These are phyloP conservation scores for Metarhizium anisopliae DNA, from an alignment of 2,329 filamentous ascomycete genomes.

Conservation along the genomic window DNA sequence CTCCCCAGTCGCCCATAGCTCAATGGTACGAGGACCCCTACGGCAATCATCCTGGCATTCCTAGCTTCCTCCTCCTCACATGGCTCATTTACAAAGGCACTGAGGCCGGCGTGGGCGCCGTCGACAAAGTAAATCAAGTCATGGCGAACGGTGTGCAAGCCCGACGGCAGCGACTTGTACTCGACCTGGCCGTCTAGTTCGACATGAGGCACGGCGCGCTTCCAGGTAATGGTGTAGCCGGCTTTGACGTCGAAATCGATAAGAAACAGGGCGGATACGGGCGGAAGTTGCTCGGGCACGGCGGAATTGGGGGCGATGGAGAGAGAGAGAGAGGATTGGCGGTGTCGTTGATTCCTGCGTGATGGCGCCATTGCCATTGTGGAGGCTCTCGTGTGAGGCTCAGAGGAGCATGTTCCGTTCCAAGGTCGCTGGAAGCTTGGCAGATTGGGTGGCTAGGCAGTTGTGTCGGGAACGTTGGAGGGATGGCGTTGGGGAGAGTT, in stretches of 20 bases:
- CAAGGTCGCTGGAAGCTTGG: background rate
- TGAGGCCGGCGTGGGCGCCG: slow-evolving; percentile 71
- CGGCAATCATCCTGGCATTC: slow-evolving; percentile 86
- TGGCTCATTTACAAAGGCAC: slow-evolving; percentile 79
- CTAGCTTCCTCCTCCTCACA: slow-evolving; percentile 68
- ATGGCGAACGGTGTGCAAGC: slow-evolving; percentile 76
- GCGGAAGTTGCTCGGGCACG: slow-evolving; percentile 22
- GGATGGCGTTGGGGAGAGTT: background rate
- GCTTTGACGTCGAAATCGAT: slow-evolving; percentile 90
- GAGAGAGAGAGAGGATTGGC: slow-evolving; percentile 28
- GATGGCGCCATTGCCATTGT: slow-evolving; percentile 34
- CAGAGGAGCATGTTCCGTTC: slow-evolving; percentile 8
- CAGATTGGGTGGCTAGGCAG: background rate
- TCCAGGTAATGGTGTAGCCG: slow-evolving; percentile 87
- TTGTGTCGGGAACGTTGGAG: background rate
- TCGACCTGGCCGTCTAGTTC: slow-evolving; percentile 81
- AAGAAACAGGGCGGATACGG: slow-evolving; percentile 69
- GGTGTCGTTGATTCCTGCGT: slow-evolving; percentile 27
- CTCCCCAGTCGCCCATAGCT: slow-evolving; percentile 79
- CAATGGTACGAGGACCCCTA: slow-evolving; percentile 79
- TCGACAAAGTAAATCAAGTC: slow-evolving; percentile 91
- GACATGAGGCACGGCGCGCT: slow-evolving; percentile 60
- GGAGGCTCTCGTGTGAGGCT: slow-evolving; percentile 7
- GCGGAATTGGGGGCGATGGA: slow-evolving; percentile 18
- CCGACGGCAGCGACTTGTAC: slow-evolving; percentile 92